These are phyloP conservation scores for Plasmodium gonderi DNA, from an alignment of 169 alveolate genomes.

Conservation along the genomic window DNA sequence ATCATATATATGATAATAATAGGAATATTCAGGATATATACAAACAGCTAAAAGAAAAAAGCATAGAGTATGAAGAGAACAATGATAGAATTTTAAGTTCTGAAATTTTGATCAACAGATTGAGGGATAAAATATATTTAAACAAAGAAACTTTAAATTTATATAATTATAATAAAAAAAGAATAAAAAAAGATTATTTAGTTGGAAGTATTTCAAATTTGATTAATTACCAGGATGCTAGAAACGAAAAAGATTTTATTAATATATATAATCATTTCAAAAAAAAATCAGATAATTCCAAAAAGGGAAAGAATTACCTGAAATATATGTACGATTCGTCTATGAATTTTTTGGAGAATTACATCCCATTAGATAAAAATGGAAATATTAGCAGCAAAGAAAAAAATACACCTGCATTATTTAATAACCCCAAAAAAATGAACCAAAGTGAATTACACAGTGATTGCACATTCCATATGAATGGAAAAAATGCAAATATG, in stretches of 20 bases:
- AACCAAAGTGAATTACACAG: neutral
- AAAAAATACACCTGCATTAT: neutral
- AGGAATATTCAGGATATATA: conserved; percentile 32
- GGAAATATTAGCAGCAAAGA: neutral
- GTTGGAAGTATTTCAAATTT: conserved; percentile 58
- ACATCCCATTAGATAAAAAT: conserved; percentile 41
- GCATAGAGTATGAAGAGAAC: conserved; percentile 12
- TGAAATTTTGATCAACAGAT: neutral
- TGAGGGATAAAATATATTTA: conserved; percentile 25
- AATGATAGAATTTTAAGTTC: neutral
- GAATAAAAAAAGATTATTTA: conserved; percentile 37
- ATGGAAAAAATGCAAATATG: neutral
- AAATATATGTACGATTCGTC: conserved; percentile 46
- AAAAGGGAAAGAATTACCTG: conserved; percentile 34
- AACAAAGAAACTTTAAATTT: conserved; percentile 34
- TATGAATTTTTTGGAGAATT: conserved; percentile 45
- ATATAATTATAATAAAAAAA: conserved; percentile 17
- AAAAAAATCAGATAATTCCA: conserved; percentile 27
- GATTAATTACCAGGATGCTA: conserved; percentile 38
- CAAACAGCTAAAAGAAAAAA: conserved; percentile 24
- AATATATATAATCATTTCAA: conserved; percentile 51
- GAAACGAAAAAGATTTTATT: conserved; percentile 59
- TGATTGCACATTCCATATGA: neutral
- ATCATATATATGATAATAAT: conserved; percentile 10
- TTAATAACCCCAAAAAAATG: neutral